Conservation (phyloP, 1,284 basidiomycete species). For the Heterobasidion annosum region DNA sequence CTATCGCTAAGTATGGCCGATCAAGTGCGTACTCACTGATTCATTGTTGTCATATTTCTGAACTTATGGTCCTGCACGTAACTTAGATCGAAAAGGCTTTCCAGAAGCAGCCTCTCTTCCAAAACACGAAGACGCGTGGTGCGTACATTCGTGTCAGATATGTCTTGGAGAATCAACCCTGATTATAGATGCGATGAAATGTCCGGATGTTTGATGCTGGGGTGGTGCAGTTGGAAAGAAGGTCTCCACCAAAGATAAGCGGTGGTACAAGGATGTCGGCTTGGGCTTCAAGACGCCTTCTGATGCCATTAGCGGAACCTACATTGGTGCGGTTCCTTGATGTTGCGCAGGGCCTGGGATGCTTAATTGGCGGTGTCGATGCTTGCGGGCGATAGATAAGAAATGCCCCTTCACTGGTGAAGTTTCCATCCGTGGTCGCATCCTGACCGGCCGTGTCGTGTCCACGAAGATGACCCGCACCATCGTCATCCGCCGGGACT, state of each 20-base stretch:
- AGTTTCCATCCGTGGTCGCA: conserved; percentile 97
- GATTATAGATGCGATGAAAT: background rate
- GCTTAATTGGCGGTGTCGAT: background rate
- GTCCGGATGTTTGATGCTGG: conserved; percentile 8
- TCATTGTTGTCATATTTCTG: background rate
- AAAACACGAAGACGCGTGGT: conserved; percentile 94
- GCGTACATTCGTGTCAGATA: conserved; percentile 27
- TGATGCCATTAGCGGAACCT: conserved; percentile 95
- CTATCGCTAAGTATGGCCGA: conserved; percentile 43
- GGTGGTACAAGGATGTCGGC: conserved; percentile 99
- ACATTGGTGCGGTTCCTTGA: conserved; percentile 68
- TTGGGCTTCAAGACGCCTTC: conserved; percentile 95
- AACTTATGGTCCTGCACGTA: background rate
- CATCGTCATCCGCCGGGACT: conserved; percentile 96
- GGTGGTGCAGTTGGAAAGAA: conserved; percentile 68
- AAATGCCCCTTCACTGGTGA: conserved; percentile 98
- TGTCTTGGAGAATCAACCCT: background rate
- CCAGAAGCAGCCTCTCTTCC: conserved; percentile 98
- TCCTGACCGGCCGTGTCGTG: conserved; percentile 94
- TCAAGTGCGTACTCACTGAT: conserved; percentile 36
- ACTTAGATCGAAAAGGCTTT: conserved; percentile 84
- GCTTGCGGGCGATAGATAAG: conserved; percentile 65
- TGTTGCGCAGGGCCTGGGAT: background rate
- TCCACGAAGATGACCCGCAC: conserved; percentile 99
- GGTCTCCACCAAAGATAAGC: conserved; percentile 87